Evolutionary conservation across 2,329 filamentous ascomycete genomes (phyloP), one percentile per base, ranked within the genome.

Genomic region (Pseudocercospora crystallina): DNA sequence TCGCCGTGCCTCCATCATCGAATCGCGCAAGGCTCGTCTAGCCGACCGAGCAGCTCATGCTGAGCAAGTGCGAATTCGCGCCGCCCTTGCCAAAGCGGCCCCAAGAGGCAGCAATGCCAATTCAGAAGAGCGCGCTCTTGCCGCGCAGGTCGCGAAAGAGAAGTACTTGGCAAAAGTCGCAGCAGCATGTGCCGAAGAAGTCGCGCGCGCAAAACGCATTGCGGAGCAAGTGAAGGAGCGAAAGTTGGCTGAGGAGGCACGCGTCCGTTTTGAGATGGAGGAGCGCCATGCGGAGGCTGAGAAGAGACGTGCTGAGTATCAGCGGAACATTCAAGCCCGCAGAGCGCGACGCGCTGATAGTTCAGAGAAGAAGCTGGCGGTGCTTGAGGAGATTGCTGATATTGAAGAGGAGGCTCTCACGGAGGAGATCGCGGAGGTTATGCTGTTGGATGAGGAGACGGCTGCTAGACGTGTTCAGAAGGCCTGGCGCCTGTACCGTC

Each of bases 141-240:
- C 89, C 5, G 89, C 88, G 5, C 84, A 90, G 56, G 81, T 89
- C 58, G 86, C 88, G 1, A 80, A 89, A 51, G 87, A 92, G 72
- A 86, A 86, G 61, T 89, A 91, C 61, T 72, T 94, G 13, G 88
- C 87, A 8, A 88, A 91, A 67, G 90, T 92, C 37, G 87, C 89
- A 3, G 86, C 88, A 42, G 80, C 83, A 53, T 92, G 89, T 65
- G 89, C 89, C 14, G 88, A 90, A 69, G 89, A 94, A 67, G 89
- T 94, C 12, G 84, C 87, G 65, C 80, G 87, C 57, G 88, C 88
- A 45, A 92, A 92, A 75, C 85, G 87, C 43, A 79, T 91, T n/a
- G 88, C 88, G 11, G 87, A 90, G 68, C 84, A 81, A 51, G 90
- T 88, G 75, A 90, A 89, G 70, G 86, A 89, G 72, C 86, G 86